These are phyloP conservation scores for Phoma sp. DNA, from an alignment of 2,329 filamentous ascomycete genomes.

Conservation along the genomic window DNA sequence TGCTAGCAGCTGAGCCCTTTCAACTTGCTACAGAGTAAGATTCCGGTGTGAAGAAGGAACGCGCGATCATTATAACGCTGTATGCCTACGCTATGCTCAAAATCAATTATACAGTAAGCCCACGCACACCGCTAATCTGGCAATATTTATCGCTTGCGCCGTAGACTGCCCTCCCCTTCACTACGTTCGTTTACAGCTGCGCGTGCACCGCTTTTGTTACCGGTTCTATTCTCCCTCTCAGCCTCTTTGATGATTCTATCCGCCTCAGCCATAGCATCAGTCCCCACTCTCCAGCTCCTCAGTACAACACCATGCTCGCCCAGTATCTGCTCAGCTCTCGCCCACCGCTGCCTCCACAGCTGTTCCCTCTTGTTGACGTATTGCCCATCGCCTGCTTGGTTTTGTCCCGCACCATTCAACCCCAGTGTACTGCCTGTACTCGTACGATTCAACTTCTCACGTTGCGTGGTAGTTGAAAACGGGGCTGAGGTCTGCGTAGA, in stretches of 20 bases:
- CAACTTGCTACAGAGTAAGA: not conserved
- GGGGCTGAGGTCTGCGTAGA: constrained; percentile 29
- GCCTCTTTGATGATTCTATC: constrained; percentile 63
- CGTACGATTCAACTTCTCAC: constrained; percentile 32
- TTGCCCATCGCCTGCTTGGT: constrained; percentile 25
- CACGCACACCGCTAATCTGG: not conserved
- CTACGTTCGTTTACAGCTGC: not conserved
- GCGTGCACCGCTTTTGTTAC: constrained; percentile 7
- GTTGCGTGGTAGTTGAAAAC: constrained; percentile 32
- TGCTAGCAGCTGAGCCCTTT: not conserved
- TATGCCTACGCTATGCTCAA: constrained; percentile 3
- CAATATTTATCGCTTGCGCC: not conserved
- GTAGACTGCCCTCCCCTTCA: constrained; percentile 1
- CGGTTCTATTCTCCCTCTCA: constrained; percentile 5
- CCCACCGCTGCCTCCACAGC: constrained; percentile 72
- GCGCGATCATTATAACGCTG: not conserved
- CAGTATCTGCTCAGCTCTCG: constrained; percentile 67
- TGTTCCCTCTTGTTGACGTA: constrained; percentile 71
- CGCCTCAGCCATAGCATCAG: constrained; percentile 72
- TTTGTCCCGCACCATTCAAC: constrained; percentile 21
- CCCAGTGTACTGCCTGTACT: constrained; percentile 35
- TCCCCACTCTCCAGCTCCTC: constrained; percentile 74
- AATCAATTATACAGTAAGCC: not conserved
- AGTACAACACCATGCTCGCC: constrained; percentile 70
- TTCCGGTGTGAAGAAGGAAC: not conserved